Evolutionary conservation across 2,329 filamentous ascomycete species (phyloP), one percentile per base, ranked within the genome.

Genomic region (Onygenales sp.): DNA sequence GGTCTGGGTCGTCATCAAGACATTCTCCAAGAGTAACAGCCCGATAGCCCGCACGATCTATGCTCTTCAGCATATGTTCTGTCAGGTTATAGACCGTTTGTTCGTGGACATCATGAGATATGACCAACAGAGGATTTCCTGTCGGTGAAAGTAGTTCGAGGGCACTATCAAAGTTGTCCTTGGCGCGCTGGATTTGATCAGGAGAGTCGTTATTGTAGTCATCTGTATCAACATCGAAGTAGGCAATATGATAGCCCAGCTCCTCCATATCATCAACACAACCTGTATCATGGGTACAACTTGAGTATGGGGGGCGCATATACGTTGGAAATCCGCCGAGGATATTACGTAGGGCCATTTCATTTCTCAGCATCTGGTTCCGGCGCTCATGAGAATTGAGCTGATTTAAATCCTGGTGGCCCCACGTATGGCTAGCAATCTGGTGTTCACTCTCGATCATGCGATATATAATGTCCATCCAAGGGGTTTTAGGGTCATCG

Each of bases 351-450:
- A 79, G 56, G 0, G 74, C 76, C 32, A 68, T 70, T 60, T 80
- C 76, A 27, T 75, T 71, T 58, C 72, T 73, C 33, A 69, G 59
- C 60, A 79, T 70, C 56, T 79, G 70, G 3, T 65, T 62, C 14
- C 57, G 66, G 34, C 74, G 70, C 49, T 70, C 67, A 1, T 57
- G 56, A 2, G 63, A 59, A 2, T 65, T 65, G 9, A 77, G 61
- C 39, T 65, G 66, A 55, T 67, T 69, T 31, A 79, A 62, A 58
- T 77, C 68, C 42, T 73, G 67, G 58, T 79, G 77, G 14, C 70
- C 70, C 76, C 75, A 78, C n/a, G 74, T 77, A 58, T 78, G 76
- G 47, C 75, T 77, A 32, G 68, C 76, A 55, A 78, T 64, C 58
- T 78, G 76, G 58, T 78, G 76, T n/a, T 74, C 74, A 42, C 69